phyloP scores from a whole-genome alignment of 2,329 filamentous ascomycete species.

The Biscogniauxia marginata region DNA sequence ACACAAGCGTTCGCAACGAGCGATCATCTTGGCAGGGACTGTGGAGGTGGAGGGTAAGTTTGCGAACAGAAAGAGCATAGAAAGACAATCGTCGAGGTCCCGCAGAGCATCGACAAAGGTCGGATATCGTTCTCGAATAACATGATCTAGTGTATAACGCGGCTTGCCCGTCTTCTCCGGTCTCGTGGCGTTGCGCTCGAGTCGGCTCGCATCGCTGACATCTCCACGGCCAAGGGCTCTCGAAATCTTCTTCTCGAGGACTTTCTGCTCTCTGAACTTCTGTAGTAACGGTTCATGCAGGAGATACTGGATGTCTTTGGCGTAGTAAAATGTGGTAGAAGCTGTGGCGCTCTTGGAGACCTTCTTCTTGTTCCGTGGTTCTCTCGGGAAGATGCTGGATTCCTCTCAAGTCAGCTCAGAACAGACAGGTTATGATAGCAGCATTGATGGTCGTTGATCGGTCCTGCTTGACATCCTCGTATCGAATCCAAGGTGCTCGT shows the following conservation, averaged over 20 bases:
- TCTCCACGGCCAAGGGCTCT: conserved; percentile 89
- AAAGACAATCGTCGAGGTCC: conserved; percentile 94
- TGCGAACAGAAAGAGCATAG: conserved; percentile 95
- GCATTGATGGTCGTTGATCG: too few relatives aligned
- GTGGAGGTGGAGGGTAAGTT: conserved; percentile 88
- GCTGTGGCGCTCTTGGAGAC: conserved; percentile 86
- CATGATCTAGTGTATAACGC: conserved; percentile 88
- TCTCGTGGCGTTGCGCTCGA: conserved; percentile 82
- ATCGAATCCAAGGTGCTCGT: too few relatives aligned
- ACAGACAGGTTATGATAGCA: too few relatives aligned
- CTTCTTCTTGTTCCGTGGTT: conserved; percentile 96
- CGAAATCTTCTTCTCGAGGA: conserved; percentile 95
- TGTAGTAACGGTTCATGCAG: conserved; percentile 91
- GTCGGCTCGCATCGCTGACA: conserved; percentile 79
- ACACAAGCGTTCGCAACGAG: conserved; percentile 86
- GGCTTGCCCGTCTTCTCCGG: conserved; percentile 90
- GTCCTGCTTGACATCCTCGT: too few relatives aligned
- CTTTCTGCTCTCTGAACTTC: conserved; percentile 97
- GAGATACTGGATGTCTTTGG: conserved; percentile 97
- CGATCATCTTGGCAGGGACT: conserved; percentile 93
- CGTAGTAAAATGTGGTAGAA: conserved; percentile 86
- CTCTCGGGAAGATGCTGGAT: conserved; percentile 80
- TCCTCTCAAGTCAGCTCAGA: conserved; percentile 1
- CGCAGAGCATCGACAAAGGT: conserved; percentile 93
- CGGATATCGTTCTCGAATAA: conserved; percentile 96